Conservation (phyloP, 2,329 filamentous ascomycete species). For the Penicillium aurantiogriseum region DNA sequence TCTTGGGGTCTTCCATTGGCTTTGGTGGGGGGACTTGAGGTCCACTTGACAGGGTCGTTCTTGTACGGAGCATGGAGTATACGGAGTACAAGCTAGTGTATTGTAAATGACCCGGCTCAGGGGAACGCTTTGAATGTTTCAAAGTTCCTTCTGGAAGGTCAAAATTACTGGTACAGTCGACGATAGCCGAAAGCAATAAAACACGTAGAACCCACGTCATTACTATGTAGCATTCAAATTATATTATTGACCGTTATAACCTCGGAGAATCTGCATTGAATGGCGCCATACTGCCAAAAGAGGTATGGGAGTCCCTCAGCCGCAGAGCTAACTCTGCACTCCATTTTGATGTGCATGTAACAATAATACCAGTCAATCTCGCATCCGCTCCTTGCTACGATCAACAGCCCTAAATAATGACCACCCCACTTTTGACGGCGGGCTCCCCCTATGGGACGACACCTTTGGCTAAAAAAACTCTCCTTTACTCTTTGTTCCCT, state of each 20-base stretch:
- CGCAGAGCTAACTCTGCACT: neutral
- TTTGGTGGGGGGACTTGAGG: constrained; percentile 20
- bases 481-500: constrained; percentile 2
- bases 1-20: constrained; percentile 29
- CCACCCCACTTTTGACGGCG: constrained; percentile 17
- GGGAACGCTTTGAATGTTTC: constrained; percentile 1
- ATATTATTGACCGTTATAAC: neutral
- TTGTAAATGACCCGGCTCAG: neutral
- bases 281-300: neutral
- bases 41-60: constrained; percentile 25
- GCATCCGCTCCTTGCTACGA: constrained; percentile 26
- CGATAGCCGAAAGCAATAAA: neutral
- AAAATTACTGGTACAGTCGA: neutral
- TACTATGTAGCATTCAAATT: neutral
- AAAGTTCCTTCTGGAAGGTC: constrained; percentile 5
- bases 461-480: constrained; percentile 1
- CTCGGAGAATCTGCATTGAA: neutral
- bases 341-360: constrained; percentile 19
- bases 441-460: constrained; percentile 11
- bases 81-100: neutral
- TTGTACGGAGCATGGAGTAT: neutral
- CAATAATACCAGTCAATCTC: constrained; percentile 24
- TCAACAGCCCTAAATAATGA: constrained; percentile 23
- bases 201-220: neutral
- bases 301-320: neutral